Base-by-base conservation (phyloP, 2,329 filamentous ascomycete species). In the Botryotinia narcissicola region DNA sequence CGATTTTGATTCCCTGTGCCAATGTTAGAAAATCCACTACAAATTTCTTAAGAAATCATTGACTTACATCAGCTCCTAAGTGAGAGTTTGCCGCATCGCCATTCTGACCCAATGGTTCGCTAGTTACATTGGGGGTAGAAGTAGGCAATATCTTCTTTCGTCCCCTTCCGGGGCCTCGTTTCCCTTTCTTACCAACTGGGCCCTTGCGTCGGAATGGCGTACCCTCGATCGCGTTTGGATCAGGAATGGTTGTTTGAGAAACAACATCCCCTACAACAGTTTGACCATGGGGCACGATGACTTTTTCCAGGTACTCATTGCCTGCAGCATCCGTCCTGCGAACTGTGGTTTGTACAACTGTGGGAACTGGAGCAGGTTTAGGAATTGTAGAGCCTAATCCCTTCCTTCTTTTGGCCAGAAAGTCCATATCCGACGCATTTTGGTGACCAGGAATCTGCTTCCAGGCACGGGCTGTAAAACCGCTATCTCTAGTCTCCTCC, bases 221-320 rank as follows among this genome's bases (percentile, higher is more conserved):
- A 77, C 82, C 84, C 78, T 81, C 85, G 63, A 85, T 81, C 40
- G 85, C 86, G 75, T 89, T 88, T 73, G 90, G 86, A 61, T 87
- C 85, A 78, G 90, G 90, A 64, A 90, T 89, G 46, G 90, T 84
- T 9, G 86, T 86, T 57, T 89, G 88, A 3, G 86, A 86, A 74
- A 93, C 88, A 69, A 97, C 91, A 80, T 97, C 94, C 73, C 94
- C 94, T 76, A 95, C 92, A 0, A 97, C 87, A 8, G 86, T 85
- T 80, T 96, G 92, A 0, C 94, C 94, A 73, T 95, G 92, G 8
- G 90, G 88, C 6, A 97, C 87, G 32, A 93, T 92, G 12, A 96
- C 90, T 79, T 97, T 93, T 81, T 96, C 94, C 2, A 95, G 91
- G 75, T 93, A 93, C 16, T 93, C 87, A 78, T 95, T 95, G 37